Evolutionary conservation across 1,284 basidiomycete genomes (phyloP).

Genomic region (Fistulinella cinereoalba): DNA sequence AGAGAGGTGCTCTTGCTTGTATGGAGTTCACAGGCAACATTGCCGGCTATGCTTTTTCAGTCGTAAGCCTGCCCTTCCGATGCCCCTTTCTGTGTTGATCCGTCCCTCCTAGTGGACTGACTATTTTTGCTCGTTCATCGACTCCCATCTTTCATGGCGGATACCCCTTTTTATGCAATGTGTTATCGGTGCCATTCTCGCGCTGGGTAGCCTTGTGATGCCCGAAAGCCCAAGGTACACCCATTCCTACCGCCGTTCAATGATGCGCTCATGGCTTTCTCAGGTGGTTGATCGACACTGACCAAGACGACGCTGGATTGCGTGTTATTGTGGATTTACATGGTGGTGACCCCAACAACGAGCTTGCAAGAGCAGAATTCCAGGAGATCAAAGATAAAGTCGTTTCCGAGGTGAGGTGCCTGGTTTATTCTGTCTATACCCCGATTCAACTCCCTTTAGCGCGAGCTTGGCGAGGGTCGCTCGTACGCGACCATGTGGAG

Average conservation of each 20-base stretch:
- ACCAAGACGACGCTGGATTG: conserved; percentile 84
- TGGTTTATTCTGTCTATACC: neutral
- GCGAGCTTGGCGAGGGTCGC: conserved; percentile 74
- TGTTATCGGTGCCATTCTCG: conserved; percentile 82
- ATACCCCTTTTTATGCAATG: conserved; percentile 86
- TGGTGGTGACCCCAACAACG: conserved; percentile 76
- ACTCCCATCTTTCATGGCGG: conserved; percentile 81
- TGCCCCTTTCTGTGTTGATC: neutral
- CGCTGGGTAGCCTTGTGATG: conserved; percentile 80
- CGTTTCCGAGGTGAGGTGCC: conserved; percentile 62
- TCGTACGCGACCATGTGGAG: conserved; percentile 86
- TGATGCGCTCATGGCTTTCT: neutral
- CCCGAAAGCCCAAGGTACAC: conserved; percentile 88
- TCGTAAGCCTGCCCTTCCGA: conserved; percentile 56
- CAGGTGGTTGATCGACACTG: conserved; percentile 91
- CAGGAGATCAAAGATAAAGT: conserved; percentile 92
- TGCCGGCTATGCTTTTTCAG: conserved; percentile 91
- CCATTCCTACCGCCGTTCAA: neutral
- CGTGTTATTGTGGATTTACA: conserved; percentile 88
- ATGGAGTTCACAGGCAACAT: conserved; percentile 98
- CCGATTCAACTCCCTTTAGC: conserved; percentile 40
- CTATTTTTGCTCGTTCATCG: conserved; percentile 89
- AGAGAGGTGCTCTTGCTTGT: conserved; percentile 90
- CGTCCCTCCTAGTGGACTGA: conserved; percentile 75
- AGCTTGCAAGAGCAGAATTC: conserved; percentile 80